Evolutionary conservation across 257 asterid species (phyloP).

Genomic region (Paulownia fortunei): DNA sequence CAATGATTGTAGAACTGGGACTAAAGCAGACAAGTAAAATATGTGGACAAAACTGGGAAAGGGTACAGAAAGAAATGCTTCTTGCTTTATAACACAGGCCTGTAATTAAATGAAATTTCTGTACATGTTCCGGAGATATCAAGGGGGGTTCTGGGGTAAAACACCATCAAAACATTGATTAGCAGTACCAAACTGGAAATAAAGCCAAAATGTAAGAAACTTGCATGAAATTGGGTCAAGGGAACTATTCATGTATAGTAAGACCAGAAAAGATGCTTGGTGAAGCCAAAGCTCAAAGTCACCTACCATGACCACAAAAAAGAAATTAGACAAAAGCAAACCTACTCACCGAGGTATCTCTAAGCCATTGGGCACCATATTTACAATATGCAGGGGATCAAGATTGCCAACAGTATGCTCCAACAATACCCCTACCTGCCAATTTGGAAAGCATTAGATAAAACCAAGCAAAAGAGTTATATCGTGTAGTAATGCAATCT

Average conservation of each 20-base stretch:
- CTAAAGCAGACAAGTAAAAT: no score
- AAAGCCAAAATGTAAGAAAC: constrained; percentile 2
- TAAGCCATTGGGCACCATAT: constrained; percentile 92
- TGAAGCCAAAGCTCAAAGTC: neutral
- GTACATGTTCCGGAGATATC: no score
- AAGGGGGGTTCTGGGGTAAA: no score
- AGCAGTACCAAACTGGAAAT: constrained; percentile 10
- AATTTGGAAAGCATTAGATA: constrained; percentile 25
- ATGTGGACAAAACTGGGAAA: no score
- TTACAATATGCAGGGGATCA: constrained; percentile 93
- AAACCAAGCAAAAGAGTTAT: constrained; percentile 17
- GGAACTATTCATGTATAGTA: neutral
- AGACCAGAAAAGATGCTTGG: neutral
- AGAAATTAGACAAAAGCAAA: neutral
- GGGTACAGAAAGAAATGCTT: neutral
- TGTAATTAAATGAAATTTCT: neutral
- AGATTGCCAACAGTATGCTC: constrained; percentile 99
- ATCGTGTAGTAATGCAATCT: constrained; percentile 19
- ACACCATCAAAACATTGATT: neutral
- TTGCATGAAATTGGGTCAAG: neutral
- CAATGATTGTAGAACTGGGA: neutral
- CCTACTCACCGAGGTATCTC: constrained; percentile 91
- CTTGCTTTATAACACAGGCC: neutral
- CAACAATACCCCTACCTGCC: constrained; percentile 88
- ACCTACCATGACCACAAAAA: constrained; percentile 1